phyloP scores from a whole-genome alignment of 129 eudicot genomes.

The Cynara cardunculus region DNA sequence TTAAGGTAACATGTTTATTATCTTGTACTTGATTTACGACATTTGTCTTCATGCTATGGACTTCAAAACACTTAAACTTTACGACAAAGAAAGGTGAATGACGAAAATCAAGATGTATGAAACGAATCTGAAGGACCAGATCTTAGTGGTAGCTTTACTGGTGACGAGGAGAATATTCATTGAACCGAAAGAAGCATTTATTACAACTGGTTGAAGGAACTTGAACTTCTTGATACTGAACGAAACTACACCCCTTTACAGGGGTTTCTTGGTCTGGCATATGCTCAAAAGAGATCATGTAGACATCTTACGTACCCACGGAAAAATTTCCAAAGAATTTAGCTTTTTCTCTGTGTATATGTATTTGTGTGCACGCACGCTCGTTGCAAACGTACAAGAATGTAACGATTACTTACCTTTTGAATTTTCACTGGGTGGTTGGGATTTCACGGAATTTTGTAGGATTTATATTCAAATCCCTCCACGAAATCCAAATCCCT shows the following conservation, averaged over 20 bases:
- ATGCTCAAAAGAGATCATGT: neutral
- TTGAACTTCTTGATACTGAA: neutral
- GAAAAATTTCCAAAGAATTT: too few species aligned
- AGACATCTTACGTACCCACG: neutral
- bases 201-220: neutral
- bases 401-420: too few species aligned
- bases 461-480: too few species aligned
- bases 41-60: neutral
- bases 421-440: too few species aligned
- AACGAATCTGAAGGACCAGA: neutral
- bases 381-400: too few species aligned
- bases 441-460: too few species aligned
- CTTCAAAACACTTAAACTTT: neutral
- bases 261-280: neutral
- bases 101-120: neutral
- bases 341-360: too few species aligned
- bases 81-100: too few species aligned
- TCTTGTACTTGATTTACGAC: slow-evolving; percentile 16
- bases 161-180: neutral
- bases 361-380: too few species aligned
- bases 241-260: neutral
- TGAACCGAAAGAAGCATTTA: too few species aligned
- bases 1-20: slow-evolving; percentile 21
- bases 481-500: too few species aligned
- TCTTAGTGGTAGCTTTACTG: neutral